These are phyloP conservation scores for Heterobasidion irregulare DNA, from an alignment of 1,284 basidiomycete species.

Conservation along the genomic window DNA sequence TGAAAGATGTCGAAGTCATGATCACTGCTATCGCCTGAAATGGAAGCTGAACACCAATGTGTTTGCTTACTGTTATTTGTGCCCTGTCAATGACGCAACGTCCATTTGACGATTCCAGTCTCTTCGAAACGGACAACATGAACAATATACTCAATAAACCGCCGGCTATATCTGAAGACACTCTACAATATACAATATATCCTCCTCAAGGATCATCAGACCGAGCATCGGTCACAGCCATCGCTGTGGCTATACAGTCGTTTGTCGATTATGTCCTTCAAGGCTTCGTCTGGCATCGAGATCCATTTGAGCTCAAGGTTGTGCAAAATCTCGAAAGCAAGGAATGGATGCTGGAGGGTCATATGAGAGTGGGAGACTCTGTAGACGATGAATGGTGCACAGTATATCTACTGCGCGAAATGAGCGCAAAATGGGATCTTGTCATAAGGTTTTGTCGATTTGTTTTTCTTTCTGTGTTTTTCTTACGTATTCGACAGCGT, in stretches of 20 bases:
- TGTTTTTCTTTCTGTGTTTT: neutral
- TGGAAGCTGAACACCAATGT: neutral
- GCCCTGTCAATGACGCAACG: neutral
- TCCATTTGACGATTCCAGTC: neutral
- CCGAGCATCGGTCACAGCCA: constrained; percentile 53
- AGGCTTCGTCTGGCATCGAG: constrained; percentile 82
- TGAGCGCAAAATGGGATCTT: constrained; percentile 72
- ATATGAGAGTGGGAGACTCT: constrained; percentile 85
- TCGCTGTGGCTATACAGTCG: constrained; percentile 61
- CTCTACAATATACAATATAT: constrained; percentile 69
- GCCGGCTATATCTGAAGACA: constrained; percentile 79
- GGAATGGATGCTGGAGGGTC: constrained; percentile 59
- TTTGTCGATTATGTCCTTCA: constrained; percentile 53
- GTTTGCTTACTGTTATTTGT: neutral
- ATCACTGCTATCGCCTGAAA: constrained; percentile 1
- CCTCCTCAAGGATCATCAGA: constrained; percentile 43
- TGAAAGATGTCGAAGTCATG: constrained; percentile 47
- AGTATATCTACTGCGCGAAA: constrained; percentile 79
- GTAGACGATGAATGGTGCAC: constrained; percentile 95
- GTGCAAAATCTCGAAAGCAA: constrained; percentile 35
- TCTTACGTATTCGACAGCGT: constrained; percentile 36
- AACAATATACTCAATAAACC: constrained; percentile 57
- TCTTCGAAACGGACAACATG: neutral
- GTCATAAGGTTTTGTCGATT: constrained; percentile 51
- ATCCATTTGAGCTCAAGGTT: constrained; percentile 77